Base-by-base conservation (phyloP, 306 rosid genomes). In the Lathyrus tuberosus region DNA sequence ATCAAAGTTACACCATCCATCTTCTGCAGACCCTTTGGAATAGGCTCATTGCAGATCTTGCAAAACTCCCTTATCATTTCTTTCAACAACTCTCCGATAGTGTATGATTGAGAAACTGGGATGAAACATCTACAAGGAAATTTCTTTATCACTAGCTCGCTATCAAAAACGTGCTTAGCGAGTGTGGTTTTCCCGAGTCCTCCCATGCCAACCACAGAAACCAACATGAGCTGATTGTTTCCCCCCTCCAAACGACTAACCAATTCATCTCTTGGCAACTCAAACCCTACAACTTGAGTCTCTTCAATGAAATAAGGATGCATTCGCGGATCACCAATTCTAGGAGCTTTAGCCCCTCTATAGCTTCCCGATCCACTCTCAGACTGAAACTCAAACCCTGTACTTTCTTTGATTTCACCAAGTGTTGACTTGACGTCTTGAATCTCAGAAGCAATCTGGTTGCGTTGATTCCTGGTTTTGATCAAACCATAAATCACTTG, bases 171-270 rank as follows among this genome's bases (percentile, higher is more conserved):
- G 12, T 24, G 63, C 8, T 74, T 61, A 14, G 48, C 62, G 49
- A 61, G 75, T 12, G 80, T 75, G 4, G 80, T 70, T 77, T 80
- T 80, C 18, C 77, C 84, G 0, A 75, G 43, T 4, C 84, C 75
- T 11, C 84, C 84, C 80, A 75, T 80, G 8, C 84, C 84, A 2
- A 80, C 75, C 13, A 80, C 67, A 1, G 84, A 66, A 17, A 80
- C 22, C 22, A 20, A 20, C 22, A 20, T 20, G 22, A 20, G 22
- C 22, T 20, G 22, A 20, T 20, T 20, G 22, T 20, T 20, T 20
- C 22, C 22, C 22, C 22, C 0, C 22, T 0, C 22, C 22, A 20
- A 20, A 1, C 22, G 22, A 20, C 22, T 1, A 20, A 20, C 22
- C 22, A 20, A 20, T 20, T 20, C 22, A 20, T 20, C 22, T 20